Evolutionary conservation across 352 stramenopile genomes (phyloP).

Genomic region (Salisapilia sapeloensis): DNA sequence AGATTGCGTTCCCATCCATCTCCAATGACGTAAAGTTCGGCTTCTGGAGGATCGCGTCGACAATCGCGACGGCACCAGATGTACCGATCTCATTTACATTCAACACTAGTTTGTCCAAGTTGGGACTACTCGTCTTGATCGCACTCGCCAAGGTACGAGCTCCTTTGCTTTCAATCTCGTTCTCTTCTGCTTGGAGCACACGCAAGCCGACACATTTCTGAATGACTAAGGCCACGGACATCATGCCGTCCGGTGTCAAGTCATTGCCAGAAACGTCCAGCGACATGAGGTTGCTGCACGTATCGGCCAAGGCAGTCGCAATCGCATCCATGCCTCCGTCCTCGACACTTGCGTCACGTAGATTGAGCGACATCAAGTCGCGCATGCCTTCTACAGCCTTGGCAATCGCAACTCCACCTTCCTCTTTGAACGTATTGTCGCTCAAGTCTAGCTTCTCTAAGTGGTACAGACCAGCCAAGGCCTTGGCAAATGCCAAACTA

Average conservation of each 20-base stretch:
- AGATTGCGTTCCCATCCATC: constrained; percentile 76
- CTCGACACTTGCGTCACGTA: constrained; percentile 82
- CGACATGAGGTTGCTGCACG: constrained; percentile 19
- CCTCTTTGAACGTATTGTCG: constrained; percentile 88
- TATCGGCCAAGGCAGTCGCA: constrained; percentile 42
- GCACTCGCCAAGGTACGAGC: constrained; percentile 50
- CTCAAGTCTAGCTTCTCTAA: constrained; percentile 84
- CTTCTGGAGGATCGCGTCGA: constrained; percentile 40
- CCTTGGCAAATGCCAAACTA: constrained; percentile 76
- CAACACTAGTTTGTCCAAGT: constrained; percentile 66
- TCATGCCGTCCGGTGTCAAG: constrained; percentile 51
- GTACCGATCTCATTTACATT: constrained; percentile 83
- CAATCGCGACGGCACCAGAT: constrained; percentile 72
- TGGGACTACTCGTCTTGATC: constrained; percentile 24
- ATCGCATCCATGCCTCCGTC: constrained; percentile 82
- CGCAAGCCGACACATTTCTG: constrained; percentile 32
- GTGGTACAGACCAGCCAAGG: constrained; percentile 38
- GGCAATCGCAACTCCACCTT: constrained; percentile 75
- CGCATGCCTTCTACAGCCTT: constrained; percentile 50
- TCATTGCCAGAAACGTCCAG: constrained; percentile 93
- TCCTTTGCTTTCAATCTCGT: constrained; percentile 84
- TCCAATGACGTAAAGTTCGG: constrained; percentile 26
- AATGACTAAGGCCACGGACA: constrained; percentile 23
- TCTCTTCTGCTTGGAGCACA: constrained; percentile 84
- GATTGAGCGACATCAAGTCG: constrained; percentile 72